Evolutionary conservation across 164 flowering plant species (phyloP), one percentile per base, ranked within the genome.

Genomic region (Protea cynaroides): DNA sequence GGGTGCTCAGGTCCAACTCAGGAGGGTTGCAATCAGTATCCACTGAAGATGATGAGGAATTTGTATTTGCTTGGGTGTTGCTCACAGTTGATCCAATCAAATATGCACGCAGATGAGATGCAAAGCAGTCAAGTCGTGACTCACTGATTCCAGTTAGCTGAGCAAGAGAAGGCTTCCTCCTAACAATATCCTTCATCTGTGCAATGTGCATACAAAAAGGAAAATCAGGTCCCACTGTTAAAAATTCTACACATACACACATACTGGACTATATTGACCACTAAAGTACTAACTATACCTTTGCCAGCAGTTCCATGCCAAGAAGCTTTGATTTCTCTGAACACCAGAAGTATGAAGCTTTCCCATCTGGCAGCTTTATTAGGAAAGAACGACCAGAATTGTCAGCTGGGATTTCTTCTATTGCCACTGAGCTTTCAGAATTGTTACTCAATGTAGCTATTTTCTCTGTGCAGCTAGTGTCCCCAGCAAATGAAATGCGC

Each of bases 71-170:
- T 55, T 64, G 76, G 38, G 66, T 56, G 40, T 59, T 70, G 44
- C 57, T 65, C 19, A 70, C 44, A 19, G 76, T 49, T 47, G 97
- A 75, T 36, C 86, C 88, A 62, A 79, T 52, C 62, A 91, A 83
- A 80, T 83, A 82, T 4, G 89, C 76, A 59, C 88, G 96, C n/a
- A 94, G 85, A 63, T 84, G 88, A 65, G 75, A 78, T 17, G 90
- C 94, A 78, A 94, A 85, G 77, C 83, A 81, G 29, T 81, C 81
- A 21, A 94, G 93, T 1, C 97, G 93, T 47, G 87, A 75, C 69
- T 88, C 86, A 60, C 88, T 74, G 52, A 94, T 91, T 63, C 99
- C 96, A 62, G 93, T 94, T 68, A 94, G 75, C 69, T 85, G 85
- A 64, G 89, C 78, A 38, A 94, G 74, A 61, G 97, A 83, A 1